Percentiles rank a stretch among this genome's conserved stretches.
Evolutionary conservation across 164 flowering plant genomes (phyloP).

Genomic region (Echeveria elegans): DNA sequence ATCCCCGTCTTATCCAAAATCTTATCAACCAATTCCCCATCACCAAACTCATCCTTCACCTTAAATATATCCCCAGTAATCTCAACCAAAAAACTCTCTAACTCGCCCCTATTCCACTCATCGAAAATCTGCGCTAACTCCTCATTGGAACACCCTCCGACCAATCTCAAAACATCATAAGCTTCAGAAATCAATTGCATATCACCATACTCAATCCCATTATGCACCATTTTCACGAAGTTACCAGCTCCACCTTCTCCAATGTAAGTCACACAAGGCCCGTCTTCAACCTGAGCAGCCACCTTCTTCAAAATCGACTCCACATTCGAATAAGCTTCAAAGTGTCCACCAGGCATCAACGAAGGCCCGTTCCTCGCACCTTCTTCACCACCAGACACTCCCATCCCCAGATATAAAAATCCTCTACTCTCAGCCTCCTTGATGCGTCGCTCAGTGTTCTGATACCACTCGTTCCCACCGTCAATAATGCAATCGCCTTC

Average conservation of each 20-base stretch:
- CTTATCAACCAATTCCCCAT: slow-evolving; percentile 62
- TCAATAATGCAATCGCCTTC: slow-evolving; percentile 66
- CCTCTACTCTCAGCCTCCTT: slow-evolving; percentile 44
- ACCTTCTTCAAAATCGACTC: slow-evolving; percentile 62
- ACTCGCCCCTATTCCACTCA: slow-evolving; percentile 79
- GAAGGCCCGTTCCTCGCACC: slow-evolving; percentile 73
- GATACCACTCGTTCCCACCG: slow-evolving; percentile 77
- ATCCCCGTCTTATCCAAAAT: slow-evolving; percentile 73
- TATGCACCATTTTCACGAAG: slow-evolving; percentile 73
- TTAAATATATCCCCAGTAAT: slow-evolving; percentile 65
- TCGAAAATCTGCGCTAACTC: slow-evolving; percentile 40
- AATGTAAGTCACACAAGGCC: slow-evolving; percentile 69
- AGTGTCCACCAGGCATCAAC: slow-evolving; percentile 76
- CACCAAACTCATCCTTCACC: slow-evolving; percentile 58
- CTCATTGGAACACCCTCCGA: slow-evolving; percentile 53
- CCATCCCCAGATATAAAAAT: slow-evolving; percentile 68
- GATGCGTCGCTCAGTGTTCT: slow-evolving; percentile 68
- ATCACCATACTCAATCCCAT: slow-evolving; percentile 78
- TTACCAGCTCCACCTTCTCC: slow-evolving; percentile 78
- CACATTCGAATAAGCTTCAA: slow-evolving; percentile 53
- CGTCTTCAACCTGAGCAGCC: slow-evolving; percentile 72
- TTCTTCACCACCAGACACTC: slow-evolving; percentile 83
- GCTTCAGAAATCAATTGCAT: slow-evolving; percentile 74
- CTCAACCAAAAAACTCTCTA: slow-evolving; percentile 62
- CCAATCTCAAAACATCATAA: slow-evolving; percentile 59